Evolutionary conservation across 148 eudicot species (phyloP), one percentile per base, ranked within the genome.

Genomic region (Talinum fruticosum): DNA sequence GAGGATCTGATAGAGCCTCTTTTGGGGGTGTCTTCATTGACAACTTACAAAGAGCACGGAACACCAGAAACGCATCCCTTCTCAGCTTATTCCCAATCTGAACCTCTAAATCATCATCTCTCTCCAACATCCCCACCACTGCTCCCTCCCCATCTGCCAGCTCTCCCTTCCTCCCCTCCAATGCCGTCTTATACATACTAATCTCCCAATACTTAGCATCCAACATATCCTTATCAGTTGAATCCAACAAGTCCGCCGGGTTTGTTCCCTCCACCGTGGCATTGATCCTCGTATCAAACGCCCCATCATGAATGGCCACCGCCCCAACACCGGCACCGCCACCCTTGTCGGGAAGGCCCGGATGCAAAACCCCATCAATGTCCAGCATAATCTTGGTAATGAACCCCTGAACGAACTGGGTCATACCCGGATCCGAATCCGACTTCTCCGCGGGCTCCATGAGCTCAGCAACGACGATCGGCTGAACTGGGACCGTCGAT

Each of bases 181-280:
- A 86, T 23, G 97, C 99, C 1, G 95, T 80, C 87, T 96, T 96
- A 78, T 96, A 96, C 99, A 96, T 91, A 72, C 97, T 96, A 66
- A 96, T 93, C 88, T 93, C 97, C 99, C 99, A 96, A 84, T 96
- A 96, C 82, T 96, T 96, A 0, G 99, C 99, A 80, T 96, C 99
- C 92, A 96, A 82, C 99, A 93, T 91, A 86, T 96, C 99, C 87
- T 96, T 96, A 83, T 96, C 99, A 0, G 97, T 93, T 15, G 97
- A 93, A 84, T 96, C 99, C 83, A 96, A 78, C 91, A 96, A 86
- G 87, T 96, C 99, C 1, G 97, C 97, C 0, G 99, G 97, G 78
- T 96, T 93, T 1, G 99, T 93, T 1, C 97, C 87, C 82, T 96
- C 99, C 38, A 93, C 97, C 0, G 99, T 96, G 3, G 92, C 86